These are phyloP conservation scores for Pichia paraexigua DNA, from an alignment of 805 yeast genomes.

Conservation along the genomic window DNA sequence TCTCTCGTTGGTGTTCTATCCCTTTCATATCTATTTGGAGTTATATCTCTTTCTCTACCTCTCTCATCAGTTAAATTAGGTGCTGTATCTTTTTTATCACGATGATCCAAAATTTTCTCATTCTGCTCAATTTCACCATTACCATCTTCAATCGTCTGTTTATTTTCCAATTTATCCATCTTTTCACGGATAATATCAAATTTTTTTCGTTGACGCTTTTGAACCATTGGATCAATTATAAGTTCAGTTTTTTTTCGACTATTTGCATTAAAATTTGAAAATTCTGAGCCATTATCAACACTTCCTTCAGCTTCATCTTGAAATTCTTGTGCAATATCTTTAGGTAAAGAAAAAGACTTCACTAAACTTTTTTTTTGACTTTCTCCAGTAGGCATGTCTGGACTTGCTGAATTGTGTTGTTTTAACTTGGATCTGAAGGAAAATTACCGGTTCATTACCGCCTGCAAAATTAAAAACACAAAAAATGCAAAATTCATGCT, in stretches of 20 bases:
- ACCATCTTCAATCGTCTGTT: not conserved
- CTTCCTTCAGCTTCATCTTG: not conserved
- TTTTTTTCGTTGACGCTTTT: conserved; percentile 15
- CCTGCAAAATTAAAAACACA: not conserved
- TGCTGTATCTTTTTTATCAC: not conserved
- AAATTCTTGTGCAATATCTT: conserved; percentile 16
- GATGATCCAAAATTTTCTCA: too few species aligned
- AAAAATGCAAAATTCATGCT: not conserved
- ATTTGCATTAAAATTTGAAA: not conserved
- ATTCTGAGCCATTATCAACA: not conserved
- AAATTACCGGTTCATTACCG: not conserved
- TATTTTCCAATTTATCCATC: not conserved
- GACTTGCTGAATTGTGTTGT: not conserved
- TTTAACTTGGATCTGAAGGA: too few species aligned
- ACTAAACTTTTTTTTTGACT: not conserved
- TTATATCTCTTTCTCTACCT: conserved; percentile 24
- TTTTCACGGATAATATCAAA: conserved; percentile 4
- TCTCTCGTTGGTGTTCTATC: conserved; percentile 39
- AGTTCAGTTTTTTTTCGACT: not conserved
- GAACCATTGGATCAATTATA: conserved; percentile 11
- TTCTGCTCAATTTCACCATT: not conserved
- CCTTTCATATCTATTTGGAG: conserved; percentile 37
- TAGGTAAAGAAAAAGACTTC: conserved; percentile 18
- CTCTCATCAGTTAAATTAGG: not conserved
- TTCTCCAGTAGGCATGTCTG: not conserved